Base-by-base conservation (phyloP, 371 early-diverging fungal species). In the Mortierella sp. region DNA sequence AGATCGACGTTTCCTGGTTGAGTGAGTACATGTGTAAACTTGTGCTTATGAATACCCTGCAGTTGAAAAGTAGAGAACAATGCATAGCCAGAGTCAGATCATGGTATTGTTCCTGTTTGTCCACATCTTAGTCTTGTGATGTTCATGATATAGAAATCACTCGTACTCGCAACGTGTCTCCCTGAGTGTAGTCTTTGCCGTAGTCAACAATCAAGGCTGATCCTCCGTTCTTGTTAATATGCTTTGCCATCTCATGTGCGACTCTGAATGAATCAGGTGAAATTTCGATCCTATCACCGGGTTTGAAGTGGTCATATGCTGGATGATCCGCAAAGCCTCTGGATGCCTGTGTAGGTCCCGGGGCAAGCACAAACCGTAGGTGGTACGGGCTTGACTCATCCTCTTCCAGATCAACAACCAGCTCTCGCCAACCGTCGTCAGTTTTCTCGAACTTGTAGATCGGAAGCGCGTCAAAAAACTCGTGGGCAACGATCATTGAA, bases 401-500 rank as follows among this genome's bases (percentile, higher is more conserved):
- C 24, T 90, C 90, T 57, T 94, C 93, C n/a, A 91, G 63, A 79
- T 95, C 96, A 4, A 98, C 88, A 41, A 96, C 63, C 21, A 96
- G 78, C 67, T 98, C 98, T 29, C 92, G 82, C 97, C 97, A 97
- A 12, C 95, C 95, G 21, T 88, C 79, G 0, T 81, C 77, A 0
- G 91, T 90, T 78, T 84, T 84, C 85, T 94, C 83, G 70, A 96
- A 96, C 63, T 87, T 88, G 80, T 93, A 91, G 29, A 98, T 85
- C 0, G 98, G 97, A 37, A 98, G 79, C 1, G 98, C 98, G 71
- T 98, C 98, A 81, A 98, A 96, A 51, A 97, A 97, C 80, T 98
- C 98, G 81, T 98, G 97, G 0, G 97, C 93, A 64, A 94, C 84
- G 13, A 92, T 60, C 54, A 92, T 66, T 6, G 91, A 83, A 72